Base-by-base conservation (phyloP, 106 monocot genomes). In the Ottelia alismoides region DNA sequence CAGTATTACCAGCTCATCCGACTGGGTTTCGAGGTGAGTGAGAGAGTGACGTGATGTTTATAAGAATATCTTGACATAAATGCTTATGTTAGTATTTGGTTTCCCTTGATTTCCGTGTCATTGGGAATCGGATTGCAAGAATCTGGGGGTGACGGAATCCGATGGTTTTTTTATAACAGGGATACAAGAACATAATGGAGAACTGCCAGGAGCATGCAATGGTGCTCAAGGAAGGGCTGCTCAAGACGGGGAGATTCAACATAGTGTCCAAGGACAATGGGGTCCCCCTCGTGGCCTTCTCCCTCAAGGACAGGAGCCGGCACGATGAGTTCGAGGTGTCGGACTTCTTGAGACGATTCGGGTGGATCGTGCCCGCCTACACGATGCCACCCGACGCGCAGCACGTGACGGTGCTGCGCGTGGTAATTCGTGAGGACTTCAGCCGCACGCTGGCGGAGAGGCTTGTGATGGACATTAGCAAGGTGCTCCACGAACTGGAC, bases 141-240 rank as follows among this genome's bases (percentile, higher is more conserved):
- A n/a, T n/a, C n/a, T n/a, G n/a, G n/a, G n/a, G n/a, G n/a, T n/a
- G n/a, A n/a, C n/a, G n/a, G n/a, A n/a, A n/a, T 47, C 20, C 20
- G n/a, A 9, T 47, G n/a, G 3, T 10, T 47, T 3, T 47, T 47
- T 19, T 47, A 19, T 47, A 17, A 7, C 2, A 47, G 47, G 47
- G 47, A 47, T 47, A 47, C 47, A 47, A 19, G 47, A 47, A 47
- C 47, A 47, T 47, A 9, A 47, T 47, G 47, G 16, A 47, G 20
- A 47, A 47, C 18, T 47, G 47, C 47, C 11, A 17, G n/a, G 47
- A 19, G 16, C 11, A 47, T 47, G 47, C 47, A 47, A 47, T 2
- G 47, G 47, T 19, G 2, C 47, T 47, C 17, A 47, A n/a, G 47
- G 12, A 47, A 47, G 47, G 47, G 3, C n/a, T 47, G 47, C 17